Evolutionary conservation across 768 basidiomycete genomes (phyloP).

Genomic region (Agaricus bisporus): DNA sequence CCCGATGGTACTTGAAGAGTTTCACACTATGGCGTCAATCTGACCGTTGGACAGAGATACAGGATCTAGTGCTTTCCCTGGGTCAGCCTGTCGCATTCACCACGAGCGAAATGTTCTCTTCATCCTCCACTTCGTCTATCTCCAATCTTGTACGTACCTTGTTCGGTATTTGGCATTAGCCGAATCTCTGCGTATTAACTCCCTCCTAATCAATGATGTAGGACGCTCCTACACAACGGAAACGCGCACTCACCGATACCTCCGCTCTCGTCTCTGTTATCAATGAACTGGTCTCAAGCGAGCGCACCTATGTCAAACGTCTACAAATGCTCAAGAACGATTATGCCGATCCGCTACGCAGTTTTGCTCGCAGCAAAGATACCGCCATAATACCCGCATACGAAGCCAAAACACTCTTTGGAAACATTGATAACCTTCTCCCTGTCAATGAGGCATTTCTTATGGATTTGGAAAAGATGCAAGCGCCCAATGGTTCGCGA

Average conservation of each 20-base stretch:
- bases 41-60: slow-evolving; percentile 49
- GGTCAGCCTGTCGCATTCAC: slow-evolving; percentile 58
- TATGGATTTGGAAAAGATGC: slow-evolving; percentile 74
- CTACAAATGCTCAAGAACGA: slow-evolving; percentile 77
- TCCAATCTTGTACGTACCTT: slow-evolving; percentile 35
- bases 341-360: slow-evolving; percentile 88
- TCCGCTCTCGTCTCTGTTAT: slow-evolving; percentile 68
- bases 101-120: slow-evolving; percentile 39
- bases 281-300: slow-evolving; percentile 84
- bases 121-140: slow-evolving; percentile 28
- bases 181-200: background rate
- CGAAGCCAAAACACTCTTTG: slow-evolving; percentile 90
- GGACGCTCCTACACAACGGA: slow-evolving; percentile 39
- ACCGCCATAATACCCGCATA: slow-evolving; percentile 86
- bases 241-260: slow-evolving; percentile 58
- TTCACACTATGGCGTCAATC: slow-evolving; percentile 10
- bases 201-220: slow-evolving; percentile 13
- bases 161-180: background rate
- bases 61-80: slow-evolving; percentile 72
- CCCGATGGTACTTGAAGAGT: slow-evolving; percentile 47
- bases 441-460: slow-evolving; percentile 89
- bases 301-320: slow-evolving; percentile 82
- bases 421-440: slow-evolving; percentile 86
- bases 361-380: slow-evolving; percentile 77
- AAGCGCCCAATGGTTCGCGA: slow-evolving; percentile 49